Evolutionary conservation across 2,329 filamentous ascomycete genomes (phyloP), one percentile per base, ranked within the genome.

Genomic region (Stagonosporopsis cucurbitacearum): DNA sequence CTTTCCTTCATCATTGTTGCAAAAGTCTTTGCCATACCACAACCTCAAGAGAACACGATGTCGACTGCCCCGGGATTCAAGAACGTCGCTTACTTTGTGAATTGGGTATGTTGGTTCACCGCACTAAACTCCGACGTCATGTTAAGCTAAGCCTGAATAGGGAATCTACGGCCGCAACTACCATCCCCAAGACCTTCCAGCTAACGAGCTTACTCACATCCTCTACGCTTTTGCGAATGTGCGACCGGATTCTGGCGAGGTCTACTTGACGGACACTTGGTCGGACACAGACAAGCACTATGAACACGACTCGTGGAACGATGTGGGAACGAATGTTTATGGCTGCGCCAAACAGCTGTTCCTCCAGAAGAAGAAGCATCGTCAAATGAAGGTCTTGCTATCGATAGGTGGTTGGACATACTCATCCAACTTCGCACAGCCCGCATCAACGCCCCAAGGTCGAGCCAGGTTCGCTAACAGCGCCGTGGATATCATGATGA

Each of bases 331-430:
- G 36, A 75, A 76, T 41, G 64, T 74, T 8, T 76, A 76, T 52
- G 74, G 74, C 15, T 75, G 72, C 56, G 66, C 65, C 8, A 76
- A 76, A 60, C 74, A 75, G 54, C 59, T 76, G 2, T 73, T 69
- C 46, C 64, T 76, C 2, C 62, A 67, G 15, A 76, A 76, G 65
- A 70, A 75, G 60, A 54, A 53, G 22, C 73, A 76, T 36, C 69
- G 73, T 33, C 74, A 75, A 39, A 56, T 76, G 30, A 75, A 75
- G 50, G 63, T 73, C 4, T 46, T 76, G 17, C 65, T 76, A n/a
- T 73, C 71, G 0, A 75, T 76, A 39, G 74, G 74, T 36, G 74
- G 74, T 1, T 76, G 73, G 73, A 76, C 73, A 3, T 76, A 75
- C 48, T 75, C 74, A 12, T 37, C 70, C 30, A 74, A 75, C 59